phyloP scores from a whole-genome alignment of 2,329 filamentous ascomycete genomes.

The Cadophora sp. region DNA sequence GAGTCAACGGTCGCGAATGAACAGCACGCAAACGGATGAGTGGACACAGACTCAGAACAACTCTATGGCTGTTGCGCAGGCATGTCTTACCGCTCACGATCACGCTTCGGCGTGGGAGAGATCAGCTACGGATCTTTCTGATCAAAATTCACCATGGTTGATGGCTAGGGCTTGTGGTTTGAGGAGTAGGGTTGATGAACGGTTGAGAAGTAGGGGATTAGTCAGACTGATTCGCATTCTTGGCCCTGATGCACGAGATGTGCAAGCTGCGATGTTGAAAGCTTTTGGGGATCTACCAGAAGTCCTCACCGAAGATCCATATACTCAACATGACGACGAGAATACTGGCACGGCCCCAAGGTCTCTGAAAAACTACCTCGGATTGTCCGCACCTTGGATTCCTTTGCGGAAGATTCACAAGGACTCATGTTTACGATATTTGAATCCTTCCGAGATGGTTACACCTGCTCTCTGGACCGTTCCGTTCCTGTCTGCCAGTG shows the following conservation, averaged over 20 bases:
- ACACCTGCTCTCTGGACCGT: slow-evolving; percentile 76
- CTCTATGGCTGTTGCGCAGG: slow-evolving; percentile 39
- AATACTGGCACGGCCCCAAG: slow-evolving; percentile 32
- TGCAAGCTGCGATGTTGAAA: slow-evolving; percentile 66
- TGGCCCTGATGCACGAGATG: slow-evolving; percentile 70
- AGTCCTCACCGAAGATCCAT: slow-evolving; percentile 43
- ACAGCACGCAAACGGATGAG: slow-evolving; percentile 53
- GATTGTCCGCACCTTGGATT: slow-evolving; percentile 73
- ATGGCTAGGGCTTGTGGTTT: slow-evolving; percentile 72
- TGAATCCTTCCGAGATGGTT: slow-evolving; percentile 74
- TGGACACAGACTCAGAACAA: slow-evolving; percentile 51
- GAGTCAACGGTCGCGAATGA: slow-evolving; percentile 44
- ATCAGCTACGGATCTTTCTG: slow-evolving; percentile 31
- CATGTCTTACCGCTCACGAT: slow-evolving; percentile 37
- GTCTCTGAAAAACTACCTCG: slow-evolving; percentile 46
- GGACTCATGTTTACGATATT: slow-evolving; percentile 73
- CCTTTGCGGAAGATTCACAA: slow-evolving; percentile 79
- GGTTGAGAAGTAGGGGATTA: slow-evolving; percentile 78
- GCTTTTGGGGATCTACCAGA: slow-evolving; percentile 66
- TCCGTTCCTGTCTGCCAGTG: slow-evolving; percentile 70
- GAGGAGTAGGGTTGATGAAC: slow-evolving; percentile 67
- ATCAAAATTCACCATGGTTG: slow-evolving; percentile 48
- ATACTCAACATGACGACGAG: slow-evolving; percentile 31
- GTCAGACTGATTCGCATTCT: slow-evolving; percentile 68
- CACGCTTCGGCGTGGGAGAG: slow-evolving; percentile 40